Conservation (phyloP, 352 stramenopile genomes). For the Phytophthora cryptogea region DNA sequence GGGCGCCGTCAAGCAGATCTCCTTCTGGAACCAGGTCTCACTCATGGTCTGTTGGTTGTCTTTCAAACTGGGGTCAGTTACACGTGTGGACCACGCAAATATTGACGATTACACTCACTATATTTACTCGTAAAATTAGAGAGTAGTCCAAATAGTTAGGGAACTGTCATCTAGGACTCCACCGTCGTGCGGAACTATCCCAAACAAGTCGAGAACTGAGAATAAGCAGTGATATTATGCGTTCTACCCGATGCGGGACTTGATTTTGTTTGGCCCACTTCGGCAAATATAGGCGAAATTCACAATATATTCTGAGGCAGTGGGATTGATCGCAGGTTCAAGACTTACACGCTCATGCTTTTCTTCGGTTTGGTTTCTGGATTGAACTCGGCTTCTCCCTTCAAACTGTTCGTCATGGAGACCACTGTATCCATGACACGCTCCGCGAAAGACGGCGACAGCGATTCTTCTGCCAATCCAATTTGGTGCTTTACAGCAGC, state of each 20-base stretch:
- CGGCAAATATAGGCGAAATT: too few relatives aligned
- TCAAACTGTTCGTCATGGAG: conserved; percentile 21
- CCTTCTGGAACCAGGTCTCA: conserved; percentile 86
- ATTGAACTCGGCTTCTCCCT: conserved; percentile 8
- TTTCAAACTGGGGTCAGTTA: not conserved
- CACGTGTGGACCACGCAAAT: not conserved
- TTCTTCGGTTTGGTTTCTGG: conserved; percentile 7
- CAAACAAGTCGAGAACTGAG: too few relatives aligned
- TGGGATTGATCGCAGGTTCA: too few relatives aligned
- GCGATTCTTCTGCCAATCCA: conserved; percentile 10
- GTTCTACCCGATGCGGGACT: too few relatives aligned
- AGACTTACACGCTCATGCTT: conserved; percentile 13
- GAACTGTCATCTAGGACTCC: too few relatives aligned
- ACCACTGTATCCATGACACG: conserved; percentile 11
- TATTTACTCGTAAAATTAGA: too few relatives aligned
- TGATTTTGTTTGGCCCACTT: too few relatives aligned
- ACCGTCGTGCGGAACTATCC: too few relatives aligned
- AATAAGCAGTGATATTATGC: too few relatives aligned
- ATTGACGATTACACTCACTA: not conserved
- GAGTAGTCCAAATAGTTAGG: too few relatives aligned
- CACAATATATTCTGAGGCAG: too few relatives aligned
- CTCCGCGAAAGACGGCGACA: conserved; percentile 21
- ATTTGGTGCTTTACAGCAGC: conserved; percentile 28
- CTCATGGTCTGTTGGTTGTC: conserved; percentile 29
- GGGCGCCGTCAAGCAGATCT: conserved; percentile 82